Evolutionary conservation across 176 grass and related monocot species (phyloP).

Genomic region (Metroxylon sagu): DNA sequence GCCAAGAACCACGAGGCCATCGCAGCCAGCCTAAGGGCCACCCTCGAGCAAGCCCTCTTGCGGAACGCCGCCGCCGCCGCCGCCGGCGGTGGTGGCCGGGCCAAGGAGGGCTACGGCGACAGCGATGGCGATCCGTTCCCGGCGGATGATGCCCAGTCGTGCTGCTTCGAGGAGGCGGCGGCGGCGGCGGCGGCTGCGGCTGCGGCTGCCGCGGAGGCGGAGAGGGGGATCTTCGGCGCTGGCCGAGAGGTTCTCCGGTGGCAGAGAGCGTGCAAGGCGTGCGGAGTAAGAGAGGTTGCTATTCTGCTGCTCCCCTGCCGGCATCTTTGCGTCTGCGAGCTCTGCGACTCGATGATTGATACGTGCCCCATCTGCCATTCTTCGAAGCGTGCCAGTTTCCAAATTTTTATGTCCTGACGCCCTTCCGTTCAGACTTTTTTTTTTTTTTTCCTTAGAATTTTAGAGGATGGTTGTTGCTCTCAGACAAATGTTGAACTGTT

Average conservation of each 20-base stretch:
- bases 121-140: background rate
- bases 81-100: background rate
- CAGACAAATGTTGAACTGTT: too few relatives aligned
- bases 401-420: background rate
- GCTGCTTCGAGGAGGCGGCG: conserved; percentile 3
- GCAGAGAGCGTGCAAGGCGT: background rate
- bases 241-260: too few relatives aligned
- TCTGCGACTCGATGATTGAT: background rate
- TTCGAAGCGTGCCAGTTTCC: background rate
- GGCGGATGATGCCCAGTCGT: background rate
- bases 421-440: too few relatives aligned
- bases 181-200: background rate
- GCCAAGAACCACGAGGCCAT: conserved; percentile 17
- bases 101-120: conserved; percentile 9
- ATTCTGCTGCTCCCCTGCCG: conserved; percentile 11
- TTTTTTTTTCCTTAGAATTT: too few relatives aligned
- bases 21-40: background rate
- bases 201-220: background rate
- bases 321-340: conserved; percentile 10
- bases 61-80: background rate
- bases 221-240: too few relatives aligned
- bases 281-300: background rate
- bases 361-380: conserved; percentile 10
- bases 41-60: background rate
- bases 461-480: too few relatives aligned